A percentile compares a stretch with the other conserved stretches of the same genome.
Evolutionary conservation across 306 rosid genomes (phyloP).

Genomic region (Quercus cerris): DNA sequence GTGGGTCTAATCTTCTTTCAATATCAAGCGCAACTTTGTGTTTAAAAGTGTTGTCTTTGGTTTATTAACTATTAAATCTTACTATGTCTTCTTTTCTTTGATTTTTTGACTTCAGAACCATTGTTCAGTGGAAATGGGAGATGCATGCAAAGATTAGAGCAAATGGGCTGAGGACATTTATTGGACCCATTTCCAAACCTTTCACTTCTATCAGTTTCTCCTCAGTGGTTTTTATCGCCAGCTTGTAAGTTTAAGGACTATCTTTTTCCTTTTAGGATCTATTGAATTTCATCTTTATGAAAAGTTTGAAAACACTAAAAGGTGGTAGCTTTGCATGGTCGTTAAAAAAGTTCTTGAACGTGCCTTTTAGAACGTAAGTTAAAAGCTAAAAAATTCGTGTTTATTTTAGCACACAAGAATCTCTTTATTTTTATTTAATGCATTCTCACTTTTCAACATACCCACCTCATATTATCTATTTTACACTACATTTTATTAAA

Average conservation of each 20-base stretch:
- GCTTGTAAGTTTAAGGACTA: conserved; percentile 34
- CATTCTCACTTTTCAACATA: not conserved
- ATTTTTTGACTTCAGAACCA: not conserved
- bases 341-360: not conserved
- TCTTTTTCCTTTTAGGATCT: not conserved
- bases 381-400: not conserved
- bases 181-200: conserved; percentile 51
- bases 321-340: not conserved
- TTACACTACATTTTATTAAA: no score
- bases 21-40: not conserved
- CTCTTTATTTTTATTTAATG: not conserved
- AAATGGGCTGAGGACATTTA: conserved; percentile 62
- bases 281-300: not conserved
- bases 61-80: not conserved
- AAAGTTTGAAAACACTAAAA: not conserved
- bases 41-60: not conserved
- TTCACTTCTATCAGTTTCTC: conserved; percentile 47
- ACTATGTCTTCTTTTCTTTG: not conserved
- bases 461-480: no score
- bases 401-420: not conserved
- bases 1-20: not conserved
- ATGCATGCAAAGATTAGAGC: conserved; percentile 20
- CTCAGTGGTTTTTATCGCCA: conserved; percentile 33
- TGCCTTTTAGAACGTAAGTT: not conserved
- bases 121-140: conserved; percentile 24